Percentiles rank a stretch among this genome's conserved stretches.
Conservation (phyloP, 805 yeast genomes). For the Candida lessepsii region DNA sequence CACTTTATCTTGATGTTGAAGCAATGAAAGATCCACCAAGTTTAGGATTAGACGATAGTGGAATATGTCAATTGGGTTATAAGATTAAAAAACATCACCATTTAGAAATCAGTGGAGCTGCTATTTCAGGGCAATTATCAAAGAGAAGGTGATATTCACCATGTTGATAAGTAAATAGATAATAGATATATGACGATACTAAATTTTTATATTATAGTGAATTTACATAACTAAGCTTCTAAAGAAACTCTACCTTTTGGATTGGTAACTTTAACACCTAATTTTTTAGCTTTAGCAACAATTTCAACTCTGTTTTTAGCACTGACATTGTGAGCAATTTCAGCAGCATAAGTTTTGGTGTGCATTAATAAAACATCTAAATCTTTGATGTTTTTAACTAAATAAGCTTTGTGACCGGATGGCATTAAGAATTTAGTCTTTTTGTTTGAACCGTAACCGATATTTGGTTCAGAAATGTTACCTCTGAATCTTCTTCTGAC, state of each 20-base stretch:
- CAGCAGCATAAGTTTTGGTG: slow-evolving; percentile 99
- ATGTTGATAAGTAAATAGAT: no score
- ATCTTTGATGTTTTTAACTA: slow-evolving; percentile 89
- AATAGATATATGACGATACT: slow-evolving; percentile 10
- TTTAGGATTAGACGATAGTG: slow-evolving; percentile 24
- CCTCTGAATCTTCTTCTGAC: slow-evolving; percentile 99
- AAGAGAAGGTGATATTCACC: slow-evolving; percentile 19
- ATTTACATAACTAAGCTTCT: slow-evolving; percentile 69
- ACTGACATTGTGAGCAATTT: slow-evolving; percentile 98
- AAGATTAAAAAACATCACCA: slow-evolving; percentile 44
- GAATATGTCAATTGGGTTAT: slow-evolving; percentile 42
- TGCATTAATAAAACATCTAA: slow-evolving; percentile 94
- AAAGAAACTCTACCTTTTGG: slow-evolving; percentile 97
- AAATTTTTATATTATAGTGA: slow-evolving; percentile 16
- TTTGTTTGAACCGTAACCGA: slow-evolving; percentile 99
- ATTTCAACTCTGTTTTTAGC: slow-evolving; percentile 97
- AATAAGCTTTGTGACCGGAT: slow-evolving; percentile 97
- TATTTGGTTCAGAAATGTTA: slow-evolving; percentile 97
- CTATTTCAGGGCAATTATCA: slow-evolving; percentile 26
- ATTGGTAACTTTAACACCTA: slow-evolving; percentile 98
- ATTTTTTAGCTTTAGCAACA: slow-evolving; percentile 94
- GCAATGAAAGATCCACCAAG: slow-evolving; percentile 14
- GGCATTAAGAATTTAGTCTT: slow-evolving; percentile 94
- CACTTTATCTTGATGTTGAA: slow-evolving; percentile 8
- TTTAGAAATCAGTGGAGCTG: slow-evolving; percentile 34